A percentile compares a stretch with the other conserved stretches of the same genome.
Conservation (phyloP, 164 flowering plant species). For the Vitis rupestris region DNA sequence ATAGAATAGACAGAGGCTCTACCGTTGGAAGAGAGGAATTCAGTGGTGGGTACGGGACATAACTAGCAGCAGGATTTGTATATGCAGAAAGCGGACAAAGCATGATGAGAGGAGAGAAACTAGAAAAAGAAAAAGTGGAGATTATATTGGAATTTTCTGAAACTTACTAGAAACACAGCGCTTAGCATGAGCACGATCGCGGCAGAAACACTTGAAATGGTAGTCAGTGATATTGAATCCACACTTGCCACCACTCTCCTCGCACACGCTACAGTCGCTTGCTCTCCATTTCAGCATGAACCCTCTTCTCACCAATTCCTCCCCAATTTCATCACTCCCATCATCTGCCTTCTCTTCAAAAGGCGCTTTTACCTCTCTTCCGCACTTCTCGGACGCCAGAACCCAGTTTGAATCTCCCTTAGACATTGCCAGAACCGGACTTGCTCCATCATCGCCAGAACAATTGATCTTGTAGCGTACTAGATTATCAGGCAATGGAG, state of each 20-base stretch:
- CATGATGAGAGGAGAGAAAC: no score
- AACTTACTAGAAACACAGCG: conserved; percentile 33
- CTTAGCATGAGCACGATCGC: conserved; percentile 29
- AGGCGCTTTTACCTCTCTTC: conserved; percentile 6
- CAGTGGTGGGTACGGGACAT: no score
- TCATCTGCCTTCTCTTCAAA: background rate
- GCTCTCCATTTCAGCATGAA: conserved; percentile 47
- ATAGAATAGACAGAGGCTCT: no score
- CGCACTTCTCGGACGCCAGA: conserved; percentile 5
- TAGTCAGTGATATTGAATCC: conserved; percentile 27
- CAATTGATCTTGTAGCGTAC: conserved; percentile 1
- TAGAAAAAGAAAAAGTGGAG: no score
- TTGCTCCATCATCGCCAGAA: background rate
- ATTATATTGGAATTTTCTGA: no score
- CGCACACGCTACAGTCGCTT: conserved; percentile 41
- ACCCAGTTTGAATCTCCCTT: conserved; percentile 5
- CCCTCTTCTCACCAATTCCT: conserved; percentile 33
- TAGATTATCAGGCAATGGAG: background rate
- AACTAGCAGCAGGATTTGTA: no score
- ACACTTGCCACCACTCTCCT: conserved; percentile 42
- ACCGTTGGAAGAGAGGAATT: no score
- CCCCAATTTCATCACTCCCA: background rate
- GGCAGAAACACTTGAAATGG: conserved; percentile 42
- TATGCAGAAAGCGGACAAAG: no score
- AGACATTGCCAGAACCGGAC: conserved; percentile 4